Evolutionary conservation across 768 basidiomycete genomes (phyloP).

Genomic region (Symmetrospora coprosmae): DNA sequence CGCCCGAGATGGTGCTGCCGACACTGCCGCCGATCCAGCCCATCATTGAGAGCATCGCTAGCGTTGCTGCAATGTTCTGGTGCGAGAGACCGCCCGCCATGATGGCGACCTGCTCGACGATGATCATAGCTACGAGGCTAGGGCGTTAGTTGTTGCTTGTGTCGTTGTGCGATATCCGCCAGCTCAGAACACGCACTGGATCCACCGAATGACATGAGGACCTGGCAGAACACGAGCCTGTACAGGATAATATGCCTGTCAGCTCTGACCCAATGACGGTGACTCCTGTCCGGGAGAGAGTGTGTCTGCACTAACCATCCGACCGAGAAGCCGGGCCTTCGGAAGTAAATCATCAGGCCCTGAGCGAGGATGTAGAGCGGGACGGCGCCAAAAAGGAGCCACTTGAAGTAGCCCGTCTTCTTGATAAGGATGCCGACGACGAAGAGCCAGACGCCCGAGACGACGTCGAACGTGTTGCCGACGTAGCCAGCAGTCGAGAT

Average conservation of each 20-base stretch:
- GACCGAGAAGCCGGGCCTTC: no score
- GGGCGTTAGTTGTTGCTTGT: no score
- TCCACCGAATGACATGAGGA: slow-evolving; percentile 32
- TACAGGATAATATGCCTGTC: slow-evolving; percentile 25
- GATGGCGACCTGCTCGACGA: slow-evolving; percentile 32
- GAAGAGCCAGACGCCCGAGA: slow-evolving; percentile 32
- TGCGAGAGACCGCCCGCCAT: slow-evolving; percentile 1
- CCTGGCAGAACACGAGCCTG: slow-evolving; percentile 31
- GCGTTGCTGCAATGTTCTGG: slow-evolving; percentile 10
- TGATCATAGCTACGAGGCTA: no score
- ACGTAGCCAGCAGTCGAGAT: slow-evolving; percentile 32
- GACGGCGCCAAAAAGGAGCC: slow-evolving; percentile 26
- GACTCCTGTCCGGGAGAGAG: no score
- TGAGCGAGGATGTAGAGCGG: slow-evolving; percentile 29
- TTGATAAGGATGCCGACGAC: slow-evolving; percentile 29
- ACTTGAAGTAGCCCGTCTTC: slow-evolving; percentile 31
- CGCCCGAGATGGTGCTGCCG: slow-evolving; percentile 22
- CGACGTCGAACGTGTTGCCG: slow-evolving; percentile 27
- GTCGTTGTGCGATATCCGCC: no score
- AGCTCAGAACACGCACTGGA: no score
- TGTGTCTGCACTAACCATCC: no score
- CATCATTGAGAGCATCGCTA: slow-evolving; percentile 4
- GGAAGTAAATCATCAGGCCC: slow-evolving; percentile 34
- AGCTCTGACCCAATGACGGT: no score
- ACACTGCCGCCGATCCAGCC: slow-evolving; percentile 24